A percentile compares a stretch with the other conserved stretches of the same genome.
These are phyloP conservation scores for Syzygium aromaticum DNA, from an alignment of 345 rosid genomes.

Conservation along the genomic window DNA sequence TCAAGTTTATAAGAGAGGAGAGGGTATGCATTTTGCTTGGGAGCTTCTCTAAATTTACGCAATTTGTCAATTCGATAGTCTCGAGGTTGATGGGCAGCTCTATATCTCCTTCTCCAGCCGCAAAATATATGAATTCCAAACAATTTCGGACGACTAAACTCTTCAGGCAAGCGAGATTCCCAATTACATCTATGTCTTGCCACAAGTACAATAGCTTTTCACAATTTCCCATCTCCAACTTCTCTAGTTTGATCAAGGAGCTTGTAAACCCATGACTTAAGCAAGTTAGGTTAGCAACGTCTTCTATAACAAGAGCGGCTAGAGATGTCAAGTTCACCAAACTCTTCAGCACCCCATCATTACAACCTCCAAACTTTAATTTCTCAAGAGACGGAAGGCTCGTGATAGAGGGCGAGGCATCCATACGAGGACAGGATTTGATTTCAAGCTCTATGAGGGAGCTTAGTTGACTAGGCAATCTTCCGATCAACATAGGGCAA, in stretches of 20 bases:
- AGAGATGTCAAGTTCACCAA: neutral
- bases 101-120: neutral
- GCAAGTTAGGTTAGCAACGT: neutral
- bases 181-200: neutral
- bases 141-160: neutral
- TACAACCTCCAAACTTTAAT: neutral
- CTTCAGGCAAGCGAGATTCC: neutral
- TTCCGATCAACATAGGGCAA: neutral
- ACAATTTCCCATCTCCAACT: neutral
- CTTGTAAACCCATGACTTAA: neutral
- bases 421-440: rapidly evolving
- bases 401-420: neutral
- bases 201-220: neutral
- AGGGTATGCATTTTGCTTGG: neutral
- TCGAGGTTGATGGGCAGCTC: neutral
- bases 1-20: neutral
- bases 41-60: neutral
- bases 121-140: neutral
- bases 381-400: neutral
- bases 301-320: neutral
- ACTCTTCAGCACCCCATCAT: neutral
- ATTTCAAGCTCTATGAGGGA: neutral
- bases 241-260: neutral
- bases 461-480: neutral
- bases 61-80: neutral